A percentile compares a stretch with the other conserved stretches of the same genome.
Evolutionary conservation across 495 filamentous ascomycete genomes (phyloP).

Genomic region (Xylaria grammica): DNA sequence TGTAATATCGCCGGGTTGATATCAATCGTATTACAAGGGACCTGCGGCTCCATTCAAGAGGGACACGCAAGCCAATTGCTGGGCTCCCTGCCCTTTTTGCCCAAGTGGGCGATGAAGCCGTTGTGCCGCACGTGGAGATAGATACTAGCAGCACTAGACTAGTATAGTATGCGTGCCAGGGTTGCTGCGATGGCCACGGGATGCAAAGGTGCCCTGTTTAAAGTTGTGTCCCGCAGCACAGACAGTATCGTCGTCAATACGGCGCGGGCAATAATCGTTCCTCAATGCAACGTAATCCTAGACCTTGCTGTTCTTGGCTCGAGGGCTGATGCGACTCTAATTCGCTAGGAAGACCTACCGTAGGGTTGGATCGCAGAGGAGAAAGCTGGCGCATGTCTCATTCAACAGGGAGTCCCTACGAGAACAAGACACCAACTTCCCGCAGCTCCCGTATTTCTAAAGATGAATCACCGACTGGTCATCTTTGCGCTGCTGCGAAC

Average conservation of each 20-base stretch:
- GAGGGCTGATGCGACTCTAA: background rate
- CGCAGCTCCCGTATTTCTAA: background rate
- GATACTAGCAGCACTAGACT: background rate
- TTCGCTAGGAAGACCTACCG: background rate
- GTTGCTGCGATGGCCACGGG: background rate
- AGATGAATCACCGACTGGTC: conserved; percentile 15
- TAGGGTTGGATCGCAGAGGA: conserved; percentile 4
- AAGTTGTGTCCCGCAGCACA: too few relatives aligned
- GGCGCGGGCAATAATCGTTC: background rate
- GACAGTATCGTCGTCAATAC: background rate
- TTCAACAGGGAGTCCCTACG: background rate
- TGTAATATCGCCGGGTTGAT: background rate
- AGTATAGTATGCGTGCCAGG: background rate
- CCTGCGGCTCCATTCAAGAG: conserved; percentile 1
- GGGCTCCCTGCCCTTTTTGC: background rate
- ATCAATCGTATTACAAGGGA: background rate
- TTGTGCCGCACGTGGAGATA: conserved; percentile 17
- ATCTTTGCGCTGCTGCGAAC: background rate
- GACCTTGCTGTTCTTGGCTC: background rate
- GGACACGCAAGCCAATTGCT: conserved; percentile 14
- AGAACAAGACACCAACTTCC: background rate
- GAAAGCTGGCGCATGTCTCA: background rate
- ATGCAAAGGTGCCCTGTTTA: background rate
- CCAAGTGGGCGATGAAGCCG: background rate
- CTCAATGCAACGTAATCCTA: conserved; percentile 8